Evolutionary conservation across 768 basidiomycete genomes (phyloP), one percentile per base, ranked within the genome.

Genomic region (Calocera viscosa): DNA sequence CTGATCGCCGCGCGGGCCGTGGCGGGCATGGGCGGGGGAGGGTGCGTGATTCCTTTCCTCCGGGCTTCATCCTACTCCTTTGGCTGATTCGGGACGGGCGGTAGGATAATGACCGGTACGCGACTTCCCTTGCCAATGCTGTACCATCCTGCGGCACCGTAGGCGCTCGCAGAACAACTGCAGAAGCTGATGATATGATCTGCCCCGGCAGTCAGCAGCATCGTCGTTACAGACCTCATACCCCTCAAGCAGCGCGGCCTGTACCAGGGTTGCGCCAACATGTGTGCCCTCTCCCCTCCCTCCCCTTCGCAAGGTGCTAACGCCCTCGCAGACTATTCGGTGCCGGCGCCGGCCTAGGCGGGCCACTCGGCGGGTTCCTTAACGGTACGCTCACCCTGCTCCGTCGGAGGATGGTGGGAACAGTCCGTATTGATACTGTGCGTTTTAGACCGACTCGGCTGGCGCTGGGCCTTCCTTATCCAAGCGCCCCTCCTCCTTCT

Each of bases 11-110:
- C 89, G 66, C 84, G 94, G 14, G 86, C 90, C 1, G 77, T 96
- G 49, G 92, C 94, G 30, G 94, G 94, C 63, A 90, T 91, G 85
- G 93, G 91, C 66, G 91, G 93, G 67, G 93, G 91, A 76, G 89
- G 91, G 32, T n/a, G n/a, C n/a, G n/a, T n/a, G n/a, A n/a, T n/a
- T n/a, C n/a, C n/a, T n/a, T n/a, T n/a, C n/a, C n/a, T n/a, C n/a
- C n/a, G n/a, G n/a, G n/a, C n/a, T n/a, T n/a, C n/a, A n/a, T n/a
- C n/a, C n/a, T n/a, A n/a, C n/a, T n/a, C n/a, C n/a, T n/a, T n/a
- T n/a, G n/a, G n/a, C n/a, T n/a, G n/a, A n/a, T n/a, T n/a, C n/a
- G n/a, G n/a, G n/a, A n/a, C n/a, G n/a, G n/a, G n/a, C n/a, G n/a
- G n/a, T n/a, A n/a, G n/a, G n/a, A 84, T 91, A 28, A 90, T 91